Evolutionary conservation across 441 rosid genomes (phyloP).

Genomic region (Arabidopsis hybrid): DNA sequence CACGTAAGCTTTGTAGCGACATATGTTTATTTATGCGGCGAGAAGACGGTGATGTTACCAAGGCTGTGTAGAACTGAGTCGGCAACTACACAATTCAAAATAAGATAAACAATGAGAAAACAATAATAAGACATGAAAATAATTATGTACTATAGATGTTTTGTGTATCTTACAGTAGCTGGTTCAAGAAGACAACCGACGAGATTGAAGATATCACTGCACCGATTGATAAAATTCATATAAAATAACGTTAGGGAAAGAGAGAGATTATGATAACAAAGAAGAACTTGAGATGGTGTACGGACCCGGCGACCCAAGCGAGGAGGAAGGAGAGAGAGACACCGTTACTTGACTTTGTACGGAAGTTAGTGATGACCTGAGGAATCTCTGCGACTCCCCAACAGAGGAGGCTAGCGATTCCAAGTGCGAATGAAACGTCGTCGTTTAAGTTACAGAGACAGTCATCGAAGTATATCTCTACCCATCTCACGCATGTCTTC

Average conservation of each 20-base stretch:
- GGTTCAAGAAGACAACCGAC: slow-evolving; percentile 89
- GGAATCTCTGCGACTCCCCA: slow-evolving; percentile 99
- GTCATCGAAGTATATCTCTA: slow-evolving; percentile 72
- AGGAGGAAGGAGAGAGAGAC: slow-evolving; percentile 87
- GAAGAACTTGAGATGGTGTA: slow-evolving; percentile 4
- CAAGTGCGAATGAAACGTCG: slow-evolving; percentile 74
- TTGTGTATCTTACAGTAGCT: slow-evolving; percentile 74
- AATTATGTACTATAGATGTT: not conserved
- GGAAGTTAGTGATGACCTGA: slow-evolving; percentile 91
- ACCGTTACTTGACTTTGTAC: slow-evolving; percentile 92
- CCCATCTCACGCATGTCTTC: slow-evolving; percentile 76
- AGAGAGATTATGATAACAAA: not conserved
- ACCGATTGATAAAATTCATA: slow-evolving; percentile 27
- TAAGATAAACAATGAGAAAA: slow-evolving; percentile 4
- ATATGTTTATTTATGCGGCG: slow-evolving; percentile 47
- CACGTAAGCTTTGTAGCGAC: slow-evolving; percentile 37
- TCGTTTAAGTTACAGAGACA: slow-evolving; percentile 82
- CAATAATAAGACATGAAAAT: not conserved
- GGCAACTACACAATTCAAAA: slow-evolving; percentile 71
- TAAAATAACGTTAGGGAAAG: not conserved
- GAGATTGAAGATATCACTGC: slow-evolving; percentile 87
- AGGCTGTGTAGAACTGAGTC: slow-evolving; percentile 89
- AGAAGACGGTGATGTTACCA: slow-evolving; percentile 54
- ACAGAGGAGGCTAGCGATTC: slow-evolving; percentile 65
- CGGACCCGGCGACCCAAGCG: slow-evolving; percentile 92